phyloP scores from a whole-genome alignment of 352 stramenopile species.

The Peronospora belbahrii region DNA sequence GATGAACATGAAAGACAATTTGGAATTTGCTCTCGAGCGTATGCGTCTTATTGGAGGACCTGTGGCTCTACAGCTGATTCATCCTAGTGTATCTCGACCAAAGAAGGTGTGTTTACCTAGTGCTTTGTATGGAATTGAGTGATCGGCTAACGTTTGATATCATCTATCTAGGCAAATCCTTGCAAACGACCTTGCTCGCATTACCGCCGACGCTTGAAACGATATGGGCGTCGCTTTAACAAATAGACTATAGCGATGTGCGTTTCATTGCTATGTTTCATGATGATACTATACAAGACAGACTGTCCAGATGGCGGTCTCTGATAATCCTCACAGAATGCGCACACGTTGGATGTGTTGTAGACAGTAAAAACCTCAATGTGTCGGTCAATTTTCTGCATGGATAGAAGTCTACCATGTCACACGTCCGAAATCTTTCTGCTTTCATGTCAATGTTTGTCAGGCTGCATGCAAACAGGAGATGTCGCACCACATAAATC shows the following conservation, averaged over 20 bases:
- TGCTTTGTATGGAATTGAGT: background rate
- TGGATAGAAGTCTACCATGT: constrained; percentile 88
- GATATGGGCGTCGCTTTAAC: constrained; percentile 25
- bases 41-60: constrained; percentile 35
- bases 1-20: constrained; percentile 45
- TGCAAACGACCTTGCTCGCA: constrained; percentile 50
- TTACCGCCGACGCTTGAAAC: constrained; percentile 37
- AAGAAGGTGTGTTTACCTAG: constrained; percentile 34
- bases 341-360: no score
- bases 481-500: no score
- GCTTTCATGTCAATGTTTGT: no score
- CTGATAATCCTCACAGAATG: background rate
- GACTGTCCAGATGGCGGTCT: constrained; percentile 32
- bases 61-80: constrained; percentile 41
- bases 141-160: background rate
- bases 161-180: constrained; percentile 40
- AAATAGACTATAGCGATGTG: constrained; percentile 1
- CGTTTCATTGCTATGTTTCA: constrained; percentile 10
- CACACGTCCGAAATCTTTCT: constrained; percentile 37
- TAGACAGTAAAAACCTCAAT: constrained; percentile 88
- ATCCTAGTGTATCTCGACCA: constrained; percentile 33
- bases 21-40: constrained; percentile 49
- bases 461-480: no score
- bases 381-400: constrained; percentile 88
- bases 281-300: constrained; percentile 16